phyloP scores from a whole-genome alignment of 192 early-diverging fungal species.

The Rhizoclosmatium globosum region DNA sequence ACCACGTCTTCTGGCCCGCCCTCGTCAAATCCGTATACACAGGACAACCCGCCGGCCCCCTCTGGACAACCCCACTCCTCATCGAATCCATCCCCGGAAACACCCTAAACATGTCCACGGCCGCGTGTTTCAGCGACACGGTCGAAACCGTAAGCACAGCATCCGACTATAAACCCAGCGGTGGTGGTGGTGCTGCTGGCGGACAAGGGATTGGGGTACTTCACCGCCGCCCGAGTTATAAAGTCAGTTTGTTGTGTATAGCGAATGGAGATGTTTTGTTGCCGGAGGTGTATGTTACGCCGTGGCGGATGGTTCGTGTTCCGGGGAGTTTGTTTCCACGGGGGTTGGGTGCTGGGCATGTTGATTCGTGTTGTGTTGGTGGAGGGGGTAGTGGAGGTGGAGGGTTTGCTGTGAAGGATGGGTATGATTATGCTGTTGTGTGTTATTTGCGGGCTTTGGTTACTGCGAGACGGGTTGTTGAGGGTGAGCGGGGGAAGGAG shows the following conservation, averaged over 20 bases:
- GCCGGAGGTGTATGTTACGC: slow-evolving; percentile 17
- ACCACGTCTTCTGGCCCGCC: slow-evolving; percentile 31
- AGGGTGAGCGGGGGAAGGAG: neutral
- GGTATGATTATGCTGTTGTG: slow-evolving; percentile 11
- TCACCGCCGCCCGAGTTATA: slow-evolving; percentile 6
- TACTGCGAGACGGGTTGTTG: neutral
- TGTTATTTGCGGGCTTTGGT: neutral
- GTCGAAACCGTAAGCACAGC: neutral
- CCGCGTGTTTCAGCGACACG: slow-evolving; percentile 9
- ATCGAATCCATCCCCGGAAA: slow-evolving; percentile 14
- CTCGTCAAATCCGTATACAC: neutral
- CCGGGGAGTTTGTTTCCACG: neutral
- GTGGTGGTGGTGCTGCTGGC: neutral
- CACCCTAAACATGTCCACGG: neutral
- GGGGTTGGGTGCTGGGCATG: neutral
- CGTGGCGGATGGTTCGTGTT: neutral
- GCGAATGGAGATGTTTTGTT: neutral
- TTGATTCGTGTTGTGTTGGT: neutral
- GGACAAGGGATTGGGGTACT: neutral
- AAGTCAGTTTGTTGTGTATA: neutral
- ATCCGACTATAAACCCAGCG: neutral
- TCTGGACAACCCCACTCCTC: slow-evolving; percentile 28
- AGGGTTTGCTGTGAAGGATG: neutral
- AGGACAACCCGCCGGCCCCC: neutral
- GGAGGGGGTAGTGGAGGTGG: neutral